Percentiles rank a stretch among this genome's conserved stretches.
Conservation (phyloP, 306 rosid species). For the Casuarina cunninghamiana region DNA sequence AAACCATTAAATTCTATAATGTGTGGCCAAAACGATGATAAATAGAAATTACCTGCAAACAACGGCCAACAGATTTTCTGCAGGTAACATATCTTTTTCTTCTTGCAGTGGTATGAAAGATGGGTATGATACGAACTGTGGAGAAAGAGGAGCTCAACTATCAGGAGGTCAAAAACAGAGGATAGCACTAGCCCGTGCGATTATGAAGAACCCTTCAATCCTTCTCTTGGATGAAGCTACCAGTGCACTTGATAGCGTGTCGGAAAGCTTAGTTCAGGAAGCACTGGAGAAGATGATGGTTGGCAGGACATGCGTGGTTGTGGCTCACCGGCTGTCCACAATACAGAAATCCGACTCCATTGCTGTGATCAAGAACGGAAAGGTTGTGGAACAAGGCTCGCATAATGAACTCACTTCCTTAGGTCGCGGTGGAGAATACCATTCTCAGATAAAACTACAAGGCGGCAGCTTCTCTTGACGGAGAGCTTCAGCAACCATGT, state of each 20-base stretch:
- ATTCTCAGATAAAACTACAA: slow-evolving; percentile 60
- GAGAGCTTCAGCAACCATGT: slow-evolving; percentile 14
- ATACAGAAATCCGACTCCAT: slow-evolving; percentile 69
- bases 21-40: no score
- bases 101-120: slow-evolving; percentile 73
- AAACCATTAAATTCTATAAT: not conserved
- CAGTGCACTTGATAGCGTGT: slow-evolving; percentile 86
- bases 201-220: slow-evolving; percentile 76
- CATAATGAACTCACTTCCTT: slow-evolving; percentile 68
- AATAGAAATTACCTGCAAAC: not conserved
- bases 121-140: slow-evolving; percentile 76
- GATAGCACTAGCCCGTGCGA: slow-evolving; percentile 80
- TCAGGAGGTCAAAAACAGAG: slow-evolving; percentile 96
- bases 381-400: slow-evolving; percentile 76
- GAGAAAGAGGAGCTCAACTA: slow-evolving; percentile 87
- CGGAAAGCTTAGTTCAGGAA: slow-evolving; percentile 71
- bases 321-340: slow-evolving; percentile 76
- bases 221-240: slow-evolving; percentile 89
- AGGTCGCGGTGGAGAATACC: slow-evolving; percentile 55
- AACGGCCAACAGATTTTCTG: slow-evolving; percentile 4
- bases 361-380: slow-evolving; percentile 71
- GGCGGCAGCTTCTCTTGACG: slow-evolving; percentile 36
- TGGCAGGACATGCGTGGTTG: slow-evolving; percentile 71
- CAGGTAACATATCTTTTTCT: not conserved
- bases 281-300: slow-evolving; percentile 82